Evolutionary conservation across 2,329 filamentous ascomycete species (phyloP).

Genomic region (Diaporthe citriasiana): DNA sequence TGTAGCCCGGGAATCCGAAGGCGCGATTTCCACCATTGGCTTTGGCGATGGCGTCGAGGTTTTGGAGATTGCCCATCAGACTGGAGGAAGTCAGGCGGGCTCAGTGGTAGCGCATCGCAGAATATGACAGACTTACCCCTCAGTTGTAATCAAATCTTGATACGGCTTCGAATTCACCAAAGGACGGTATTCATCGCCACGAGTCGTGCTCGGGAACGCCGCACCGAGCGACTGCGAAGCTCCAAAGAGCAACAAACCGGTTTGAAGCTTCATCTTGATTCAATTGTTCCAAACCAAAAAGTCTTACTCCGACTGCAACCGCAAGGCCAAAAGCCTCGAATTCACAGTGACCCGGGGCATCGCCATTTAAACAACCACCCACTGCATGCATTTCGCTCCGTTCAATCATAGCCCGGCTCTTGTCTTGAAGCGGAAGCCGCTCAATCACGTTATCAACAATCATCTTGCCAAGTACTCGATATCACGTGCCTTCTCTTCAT

Average conservation of each 20-base stretch:
- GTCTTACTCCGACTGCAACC: background rate
- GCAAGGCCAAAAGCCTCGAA: background rate
- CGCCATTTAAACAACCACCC: background rate
- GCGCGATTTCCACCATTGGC: slow-evolving; percentile 72
- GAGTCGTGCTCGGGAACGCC: background rate
- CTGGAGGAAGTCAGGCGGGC: background rate
- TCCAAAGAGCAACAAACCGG: background rate
- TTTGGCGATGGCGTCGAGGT: slow-evolving; percentile 62
- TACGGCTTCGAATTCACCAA: slow-evolving; percentile 10
- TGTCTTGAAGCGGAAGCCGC: background rate
- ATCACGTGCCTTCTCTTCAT: slow-evolving; percentile 16
- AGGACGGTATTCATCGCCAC: background rate
- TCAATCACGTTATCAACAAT: background rate
- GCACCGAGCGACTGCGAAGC: background rate
- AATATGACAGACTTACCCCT: slow-evolving; percentile 2
- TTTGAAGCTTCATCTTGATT: slow-evolving; percentile 7
- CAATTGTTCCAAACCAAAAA: background rate
- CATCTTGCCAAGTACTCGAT: slow-evolving; percentile 4
- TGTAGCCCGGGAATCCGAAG: slow-evolving; percentile 71
- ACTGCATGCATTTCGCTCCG: background rate
- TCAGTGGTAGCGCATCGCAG: background rate
- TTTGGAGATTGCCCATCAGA: slow-evolving; percentile 11
- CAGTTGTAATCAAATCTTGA: slow-evolving; percentile 15
- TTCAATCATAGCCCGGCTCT: background rate
- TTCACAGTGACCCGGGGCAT: background rate